Evolutionary conservation across 208 protist species (phyloP).

Genomic region (Phytomonas serpens): DNA sequence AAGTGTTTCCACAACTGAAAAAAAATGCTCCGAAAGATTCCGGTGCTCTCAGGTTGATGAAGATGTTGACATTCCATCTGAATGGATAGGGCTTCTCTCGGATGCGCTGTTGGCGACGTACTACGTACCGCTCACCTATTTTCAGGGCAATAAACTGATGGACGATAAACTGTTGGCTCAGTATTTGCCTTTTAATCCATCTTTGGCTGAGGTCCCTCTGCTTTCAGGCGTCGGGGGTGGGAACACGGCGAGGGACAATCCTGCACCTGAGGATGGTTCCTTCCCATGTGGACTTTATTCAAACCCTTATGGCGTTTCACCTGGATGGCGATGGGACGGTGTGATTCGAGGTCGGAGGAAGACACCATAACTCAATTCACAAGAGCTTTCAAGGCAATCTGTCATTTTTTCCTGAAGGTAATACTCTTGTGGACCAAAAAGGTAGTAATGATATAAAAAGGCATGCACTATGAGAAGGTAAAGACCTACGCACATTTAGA

Average conservation of each 20-base stretch:
- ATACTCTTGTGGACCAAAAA: background rate
- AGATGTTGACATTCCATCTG: conserved; percentile 48
- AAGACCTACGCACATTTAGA: background rate
- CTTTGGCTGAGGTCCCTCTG: background rate
- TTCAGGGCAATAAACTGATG: conserved; percentile 15
- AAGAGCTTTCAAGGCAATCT: background rate
- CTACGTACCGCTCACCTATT: conserved; percentile 32
- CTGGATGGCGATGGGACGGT: conserved; percentile 83
- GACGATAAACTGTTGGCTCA: conserved; percentile 68
- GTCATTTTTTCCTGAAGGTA: background rate
- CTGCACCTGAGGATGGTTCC: background rate
- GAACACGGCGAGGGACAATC: background rate
- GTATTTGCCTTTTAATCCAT: conserved; percentile 36
- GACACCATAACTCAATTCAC: conserved; percentile 21
- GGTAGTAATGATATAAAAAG: conserved; percentile 1
- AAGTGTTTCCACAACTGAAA: background rate
- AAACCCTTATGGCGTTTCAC: conserved; percentile 20
- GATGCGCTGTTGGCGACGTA: conserved; percentile 47
- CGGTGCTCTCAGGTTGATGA: conserved; percentile 15
- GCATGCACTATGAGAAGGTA: conserved; percentile 4
- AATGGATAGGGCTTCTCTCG: conserved; percentile 48
- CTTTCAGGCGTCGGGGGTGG: background rate
- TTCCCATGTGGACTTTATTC: background rate
- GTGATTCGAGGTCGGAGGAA: conserved; percentile 64
- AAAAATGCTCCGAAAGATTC: background rate